Conservation (phyloP, 2,329 filamentous ascomycete genomes). For the Lachnellula occidentalis region DNA sequence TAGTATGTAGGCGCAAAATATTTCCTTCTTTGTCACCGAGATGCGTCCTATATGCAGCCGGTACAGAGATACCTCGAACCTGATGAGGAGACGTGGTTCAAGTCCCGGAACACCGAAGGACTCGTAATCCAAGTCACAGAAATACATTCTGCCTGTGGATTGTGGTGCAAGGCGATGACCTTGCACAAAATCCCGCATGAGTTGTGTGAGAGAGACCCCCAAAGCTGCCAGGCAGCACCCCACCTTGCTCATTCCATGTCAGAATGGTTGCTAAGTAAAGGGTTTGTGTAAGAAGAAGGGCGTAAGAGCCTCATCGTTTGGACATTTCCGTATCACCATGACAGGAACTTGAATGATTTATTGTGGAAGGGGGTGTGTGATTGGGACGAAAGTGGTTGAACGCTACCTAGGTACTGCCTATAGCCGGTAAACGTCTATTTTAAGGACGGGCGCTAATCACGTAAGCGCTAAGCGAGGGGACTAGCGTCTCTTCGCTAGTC, state of each 20-base stretch:
- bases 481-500: not conserved
- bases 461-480: not conserved
- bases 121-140: not conserved
- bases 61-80: not conserved
- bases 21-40: not conserved
- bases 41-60: not conserved
- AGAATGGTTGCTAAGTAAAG: not conserved
- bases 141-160: not conserved
- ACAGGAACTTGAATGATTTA: not conserved
- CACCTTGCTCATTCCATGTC: not conserved
- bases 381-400: not conserved
- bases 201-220: not conserved
- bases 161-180: not conserved
- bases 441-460: not conserved
- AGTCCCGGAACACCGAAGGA: not conserved
- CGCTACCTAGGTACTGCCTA: not conserved
- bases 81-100: not conserved
- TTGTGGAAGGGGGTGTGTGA: not conserved
- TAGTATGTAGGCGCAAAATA: not conserved
- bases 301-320: not conserved
- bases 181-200: not conserved
- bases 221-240: not conserved
- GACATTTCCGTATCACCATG: not conserved
- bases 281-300: not conserved
- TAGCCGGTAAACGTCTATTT: not conserved